Base-by-base conservation (phyloP, 768 basidiomycete species). In the Pleurotus giganteus region DNA sequence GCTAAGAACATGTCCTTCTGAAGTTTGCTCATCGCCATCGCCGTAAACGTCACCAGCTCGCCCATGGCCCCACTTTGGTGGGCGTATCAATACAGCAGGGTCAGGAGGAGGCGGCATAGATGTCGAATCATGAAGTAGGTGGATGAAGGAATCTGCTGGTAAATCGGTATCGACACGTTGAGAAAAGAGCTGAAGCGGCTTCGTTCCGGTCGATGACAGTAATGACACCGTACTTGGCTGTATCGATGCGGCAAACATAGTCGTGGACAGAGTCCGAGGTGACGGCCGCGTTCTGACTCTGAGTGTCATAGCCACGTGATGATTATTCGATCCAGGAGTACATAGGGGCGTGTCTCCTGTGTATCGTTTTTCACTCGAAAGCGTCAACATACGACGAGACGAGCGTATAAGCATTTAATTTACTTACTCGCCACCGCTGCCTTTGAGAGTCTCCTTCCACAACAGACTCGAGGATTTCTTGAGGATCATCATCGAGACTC, bases 151-250 rank as follows among this genome's bases (percentile, higher is more conserved):
- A 65, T 88, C 86, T 4, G 78, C 65, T 3, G 82, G 78, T 1
- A 86, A 66, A 29, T 73, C 67, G 4, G 62, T n/a, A 62, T 89
- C 88, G 9, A 66, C 68, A 13, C 74, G 68, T 4, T 66, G 56
- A 1, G 69, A 69, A 69, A 87, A 91, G 4, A 90, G 66, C 13
- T 71, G 66, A 32, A 90, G 72, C 42, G 86, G 84, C 41, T 84
- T 76, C 47, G 79, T 81, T 21, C 80, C 77, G 4, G 87, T 86
- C 0, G 89, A 88, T 19, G 89, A 90, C 66, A 91, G 89, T 17
- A 91, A 61, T 13, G 87, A 90, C n/a, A 91, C 69, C 19, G 80
- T 65, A 32, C 78, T 68, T 2, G 88, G 81, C 59, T 91, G 89
- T 4, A 86, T 68, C 31, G 79, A 71, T 52, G 76, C 66, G 1